These are phyloP conservation scores for Fusarium sarcochroum DNA, from an alignment of 2,329 filamentous ascomycete species.

Conservation along the genomic window DNA sequence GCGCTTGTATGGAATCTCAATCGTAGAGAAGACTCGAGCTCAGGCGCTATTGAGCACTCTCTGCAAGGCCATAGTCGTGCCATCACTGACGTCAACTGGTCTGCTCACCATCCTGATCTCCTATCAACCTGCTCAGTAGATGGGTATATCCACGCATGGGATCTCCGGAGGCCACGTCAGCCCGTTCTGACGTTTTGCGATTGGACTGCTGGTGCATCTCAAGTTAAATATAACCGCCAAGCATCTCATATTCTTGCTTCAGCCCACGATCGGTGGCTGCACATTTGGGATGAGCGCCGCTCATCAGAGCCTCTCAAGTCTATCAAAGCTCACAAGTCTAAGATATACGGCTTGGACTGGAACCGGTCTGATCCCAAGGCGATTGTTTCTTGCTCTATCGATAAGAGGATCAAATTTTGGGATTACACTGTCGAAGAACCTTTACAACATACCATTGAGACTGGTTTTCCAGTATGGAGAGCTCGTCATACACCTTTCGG, in stretches of 20 bases:
- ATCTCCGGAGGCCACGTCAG: constrained; percentile 80
- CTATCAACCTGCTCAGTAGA: constrained; percentile 93
- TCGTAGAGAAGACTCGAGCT: constrained; percentile 78
- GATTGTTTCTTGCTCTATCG: constrained; percentile 89
- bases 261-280: constrained; percentile 87
- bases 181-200: constrained; percentile 88
- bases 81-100: constrained; percentile 97
- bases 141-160: constrained; percentile 94
- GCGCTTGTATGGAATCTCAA: constrained; percentile 95
- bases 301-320: constrained; percentile 83
- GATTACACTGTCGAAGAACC: constrained; percentile 76
- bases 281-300: constrained; percentile 91
- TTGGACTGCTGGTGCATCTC: constrained; percentile 93
- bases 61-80: constrained; percentile 86
- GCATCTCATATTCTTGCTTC: constrained; percentile 90
- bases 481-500: constrained; percentile 94
- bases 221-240: constrained; percentile 94
- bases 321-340: constrained; percentile 89
- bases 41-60: constrained; percentile 84
- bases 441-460: constrained; percentile 83
- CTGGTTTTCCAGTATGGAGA: constrained; percentile 90
- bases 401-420: constrained; percentile 95
- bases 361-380: constrained; percentile 81
- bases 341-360: constrained; percentile 97
- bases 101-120: constrained; percentile 89